Base-by-base conservation (phyloP, 2,329 filamentous ascomycete species). In the Nannizzia gypsea region DNA sequence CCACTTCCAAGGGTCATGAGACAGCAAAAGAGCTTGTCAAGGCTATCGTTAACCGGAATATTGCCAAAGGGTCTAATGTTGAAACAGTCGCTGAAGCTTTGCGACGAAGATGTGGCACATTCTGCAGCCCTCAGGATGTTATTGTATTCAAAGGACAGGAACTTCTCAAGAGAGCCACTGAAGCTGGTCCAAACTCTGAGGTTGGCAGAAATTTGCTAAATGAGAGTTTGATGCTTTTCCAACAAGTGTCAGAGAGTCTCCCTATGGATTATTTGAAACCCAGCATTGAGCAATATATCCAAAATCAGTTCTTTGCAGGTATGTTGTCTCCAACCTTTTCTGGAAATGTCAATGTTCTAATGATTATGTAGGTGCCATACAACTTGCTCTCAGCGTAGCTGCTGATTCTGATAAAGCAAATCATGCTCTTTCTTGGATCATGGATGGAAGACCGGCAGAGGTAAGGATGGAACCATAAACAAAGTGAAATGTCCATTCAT, bases 141-240 rank as follows among this genome's bases (percentile, higher is more conserved):
- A 85, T 97, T 64, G 92, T 96, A 66, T 99, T 99, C 84, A 97
- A 96, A 74, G 93, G 93, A 0, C 92, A 97, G 71, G 93, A 99
- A 73, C 88, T 92, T 67, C 78, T 97, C 58, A 95, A 96, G 78
- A 83, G 89, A 66, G 92, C 92, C 0, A 85, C 86, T 1, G 91
- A 96, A 71, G 83, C 88, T 55, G 83, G 85, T 8, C 77, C 81
- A 3, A 89, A 90, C 68, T 84, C 84, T 3, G 92, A 91, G 66
- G 79, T 84, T 58, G 89, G 88, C 4, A 84, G 91, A 36, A 85
- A 85, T 50, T 77, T 96, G 38, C 80, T 99, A 22, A 91, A 91
- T 66, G 92, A 97, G 71, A 96, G 91, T 73, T 74, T 96, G 66
- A 83, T 85, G 58, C 79, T 97, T 15, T 97, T 97, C 72, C 83